A percentile compares a stretch with the other conserved stretches of the same genome.
These are phyloP conservation scores for Cyberlindnera mrakii DNA, from an alignment of 805 yeast species.

Conservation along the genomic window DNA sequence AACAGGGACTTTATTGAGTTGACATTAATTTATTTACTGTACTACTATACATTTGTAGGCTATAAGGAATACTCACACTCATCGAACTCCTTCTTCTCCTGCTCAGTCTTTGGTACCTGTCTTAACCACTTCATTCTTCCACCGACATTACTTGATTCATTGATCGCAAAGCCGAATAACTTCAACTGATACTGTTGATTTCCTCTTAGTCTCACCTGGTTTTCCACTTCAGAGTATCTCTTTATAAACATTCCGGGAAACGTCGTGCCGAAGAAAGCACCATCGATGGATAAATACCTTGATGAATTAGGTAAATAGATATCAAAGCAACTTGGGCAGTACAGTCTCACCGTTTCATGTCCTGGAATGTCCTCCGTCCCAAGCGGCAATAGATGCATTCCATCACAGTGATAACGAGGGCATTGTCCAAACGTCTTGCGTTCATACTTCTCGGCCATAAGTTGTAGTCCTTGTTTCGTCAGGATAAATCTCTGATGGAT, in stretches of 20 bases:
- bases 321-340: conserved; percentile 93
- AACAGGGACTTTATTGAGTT: neutral
- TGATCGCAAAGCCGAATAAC: conserved; percentile 81
- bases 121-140: conserved; percentile 97
- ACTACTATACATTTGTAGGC: neutral
- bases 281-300: conserved; percentile 85
- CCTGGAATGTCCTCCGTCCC: conserved; percentile 92
- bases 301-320: conserved; percentile 82
- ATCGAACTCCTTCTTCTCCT: conserved; percentile 56
- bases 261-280: conserved; percentile 94
- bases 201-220: conserved; percentile 52
- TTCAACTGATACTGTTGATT: conserved; percentile 55
- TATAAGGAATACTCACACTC: conserved; percentile 45
- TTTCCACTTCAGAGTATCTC: conserved; percentile 85
- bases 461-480: conserved; percentile 82
- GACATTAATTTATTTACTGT: neutral
- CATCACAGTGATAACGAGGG: conserved; percentile 84
- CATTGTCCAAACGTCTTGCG: conserved; percentile 86
- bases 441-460: conserved; percentile 92
- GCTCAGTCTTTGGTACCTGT: conserved; percentile 58
- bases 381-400: conserved; percentile 84
- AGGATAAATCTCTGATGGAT: conserved; percentile 90
- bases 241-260: conserved; percentile 90
- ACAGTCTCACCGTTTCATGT: conserved; percentile 82
- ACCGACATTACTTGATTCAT: conserved; percentile 71